Evolutionary conservation across 2,329 filamentous ascomycete genomes (phyloP).

Genomic region (Ophioceras dolichostomum): DNA sequence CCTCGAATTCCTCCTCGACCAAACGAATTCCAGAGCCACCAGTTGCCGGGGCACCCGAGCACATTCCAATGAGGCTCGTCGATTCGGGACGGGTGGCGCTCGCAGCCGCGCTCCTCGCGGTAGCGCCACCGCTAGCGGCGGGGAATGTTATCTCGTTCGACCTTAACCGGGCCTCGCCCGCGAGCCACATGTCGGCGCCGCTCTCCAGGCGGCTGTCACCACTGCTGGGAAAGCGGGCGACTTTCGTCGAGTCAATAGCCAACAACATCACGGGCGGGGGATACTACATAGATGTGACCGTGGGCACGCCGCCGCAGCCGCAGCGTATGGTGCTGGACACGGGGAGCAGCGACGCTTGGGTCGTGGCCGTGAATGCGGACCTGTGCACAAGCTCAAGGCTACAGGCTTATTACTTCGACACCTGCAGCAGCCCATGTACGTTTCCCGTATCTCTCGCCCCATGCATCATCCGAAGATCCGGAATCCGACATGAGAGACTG

Average conservation of each 20-base stretch:
- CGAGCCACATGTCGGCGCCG: too few relatives aligned
- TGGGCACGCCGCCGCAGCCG: slow-evolving; percentile 46
- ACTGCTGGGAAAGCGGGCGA: slow-evolving; percentile 7
- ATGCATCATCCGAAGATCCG: neutral
- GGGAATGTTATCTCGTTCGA: neutral
- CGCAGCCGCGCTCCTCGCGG: too few relatives aligned
- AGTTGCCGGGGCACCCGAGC: too few relatives aligned
- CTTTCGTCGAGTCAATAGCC: slow-evolving; percentile 24
- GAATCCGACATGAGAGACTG: neutral
- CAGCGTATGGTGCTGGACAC: slow-evolving; percentile 47
- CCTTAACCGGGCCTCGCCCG: slow-evolving; percentile 4
- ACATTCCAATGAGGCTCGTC: too few relatives aligned
- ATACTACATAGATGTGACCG: slow-evolving; percentile 43
- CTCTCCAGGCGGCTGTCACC: too few relatives aligned
- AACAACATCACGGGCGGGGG: slow-evolving; percentile 43
- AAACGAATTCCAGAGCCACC: too few relatives aligned
- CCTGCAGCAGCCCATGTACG: slow-evolving; percentile 29
- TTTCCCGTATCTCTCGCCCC: neutral
- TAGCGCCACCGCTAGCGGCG: too few relatives aligned
- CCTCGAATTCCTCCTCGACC: too few relatives aligned
- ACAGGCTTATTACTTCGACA: slow-evolving; percentile 21
- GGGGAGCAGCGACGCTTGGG: slow-evolving; percentile 51
- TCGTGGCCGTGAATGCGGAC: slow-evolving; percentile 25
- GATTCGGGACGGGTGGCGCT: too few relatives aligned
- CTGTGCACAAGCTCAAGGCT: slow-evolving; percentile 23